phyloP scores from a whole-genome alignment of 331 rosid genomes.

The Spiraea crenata region DNA sequence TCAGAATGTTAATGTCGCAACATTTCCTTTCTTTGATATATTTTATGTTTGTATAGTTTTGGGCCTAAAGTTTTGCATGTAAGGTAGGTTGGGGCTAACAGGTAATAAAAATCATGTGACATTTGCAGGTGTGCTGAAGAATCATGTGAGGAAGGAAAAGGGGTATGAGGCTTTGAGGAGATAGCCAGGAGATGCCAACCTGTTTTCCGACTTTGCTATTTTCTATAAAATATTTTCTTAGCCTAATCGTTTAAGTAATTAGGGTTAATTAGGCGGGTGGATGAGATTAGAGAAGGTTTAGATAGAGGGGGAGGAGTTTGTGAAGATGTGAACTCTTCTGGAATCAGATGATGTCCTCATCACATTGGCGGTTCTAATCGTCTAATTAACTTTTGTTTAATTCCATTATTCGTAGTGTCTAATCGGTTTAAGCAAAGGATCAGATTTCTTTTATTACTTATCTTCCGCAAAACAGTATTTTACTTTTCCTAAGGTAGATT shows the following conservation, averaged over 20 bases:
- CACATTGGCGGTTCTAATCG: constrained; percentile 41
- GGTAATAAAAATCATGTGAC: constrained; percentile 33
- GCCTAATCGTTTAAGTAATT: constrained; percentile 25
- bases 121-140: constrained; percentile 72
- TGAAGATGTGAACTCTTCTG: constrained; percentile 31
- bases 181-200: constrained; percentile 47
- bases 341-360: constrained; percentile 36
- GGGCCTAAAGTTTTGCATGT: constrained; percentile 22
- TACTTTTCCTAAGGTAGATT: too few relatives aligned
- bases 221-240: constrained; percentile 9
- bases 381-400: constrained; percentile 28
- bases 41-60: background rate
- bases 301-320: constrained; percentile 14
- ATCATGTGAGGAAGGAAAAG: constrained; percentile 71
- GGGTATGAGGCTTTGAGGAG: constrained; percentile 47
- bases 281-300: constrained; percentile 29
- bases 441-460: constrained; percentile 4
- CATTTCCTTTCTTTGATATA: background rate
- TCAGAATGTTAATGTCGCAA: too few relatives aligned
- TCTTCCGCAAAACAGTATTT: background rate
- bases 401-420: background rate
- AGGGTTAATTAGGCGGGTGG: constrained; percentile 16
- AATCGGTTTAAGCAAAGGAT: constrained; percentile 37
- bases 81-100: constrained; percentile 19
- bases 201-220: constrained; percentile 49